Base-by-base conservation (phyloP, 2,329 filamentous ascomycete species). In the Diplodia seriata region DNA sequence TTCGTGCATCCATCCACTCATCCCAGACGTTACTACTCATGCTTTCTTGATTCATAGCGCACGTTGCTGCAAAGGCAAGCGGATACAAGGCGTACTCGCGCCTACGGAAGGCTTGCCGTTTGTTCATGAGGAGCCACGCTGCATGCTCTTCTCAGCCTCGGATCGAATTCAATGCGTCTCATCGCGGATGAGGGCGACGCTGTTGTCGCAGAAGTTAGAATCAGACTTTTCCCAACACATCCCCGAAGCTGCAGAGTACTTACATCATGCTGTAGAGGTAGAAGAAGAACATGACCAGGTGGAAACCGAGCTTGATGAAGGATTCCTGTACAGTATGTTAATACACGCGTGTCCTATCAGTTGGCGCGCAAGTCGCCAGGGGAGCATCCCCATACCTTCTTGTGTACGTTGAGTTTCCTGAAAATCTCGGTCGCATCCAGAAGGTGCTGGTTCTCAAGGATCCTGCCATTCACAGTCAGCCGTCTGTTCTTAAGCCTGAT, bases 201-300 rank as follows among this genome's bases (percentile, higher is more conserved):
- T 68, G 51, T 55, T 29, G 1, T 29, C 29, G 6, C 6, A 14
- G 3, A 47, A 9, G 57, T 68, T 79, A 79, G 57, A 23, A 49
- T 23, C 26, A 56, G 33, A 63, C n/a, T 15, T 33, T 43, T 29
- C 7, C 26, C 20, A 11, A 14, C 20, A 36, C 29, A 7, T 3
- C 3, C 40, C 29, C 36, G 38, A 11, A 40, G 23, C 50, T 26
- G 15, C 23, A n/a, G 43, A 33, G 36, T n/a, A 56, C 66, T 56
- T 36, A 68, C 66, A 95, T 95, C 92, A 95, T 96, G 90, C 92
- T 96, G 88, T 97, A 97, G 68, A 99, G 91, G 84, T 99, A 99
- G 88, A 98, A 99, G 89, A 99, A 99, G 88, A 99, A 99, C 93
- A 99, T 97, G 83, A 99, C 81, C 70, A 99, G 86, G 82, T 99